Conservation (phyloP, 352 stramenopile genomes). For the Phytopythium ostracodes region DNA sequence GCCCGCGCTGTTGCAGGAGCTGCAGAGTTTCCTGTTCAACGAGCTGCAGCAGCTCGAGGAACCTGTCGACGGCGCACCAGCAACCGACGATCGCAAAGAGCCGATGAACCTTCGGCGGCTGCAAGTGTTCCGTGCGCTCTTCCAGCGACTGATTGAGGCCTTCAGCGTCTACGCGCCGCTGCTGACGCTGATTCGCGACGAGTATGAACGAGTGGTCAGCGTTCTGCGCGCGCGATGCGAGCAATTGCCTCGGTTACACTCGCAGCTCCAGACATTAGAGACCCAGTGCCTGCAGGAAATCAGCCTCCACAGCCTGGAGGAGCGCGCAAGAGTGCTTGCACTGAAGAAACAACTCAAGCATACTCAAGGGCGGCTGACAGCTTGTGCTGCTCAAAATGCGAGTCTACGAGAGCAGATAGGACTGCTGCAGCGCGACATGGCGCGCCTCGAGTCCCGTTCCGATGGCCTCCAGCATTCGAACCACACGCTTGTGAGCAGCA, state of each 20-base stretch:
- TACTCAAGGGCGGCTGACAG: slow-evolving; percentile 48
- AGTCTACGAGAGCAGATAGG: slow-evolving; percentile 22
- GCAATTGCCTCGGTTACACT: slow-evolving; percentile 43
- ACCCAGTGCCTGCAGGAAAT: slow-evolving; percentile 60
- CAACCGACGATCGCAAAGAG: slow-evolving; percentile 3
- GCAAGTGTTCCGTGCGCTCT: slow-evolving; percentile 50
- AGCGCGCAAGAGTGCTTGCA: slow-evolving; percentile 24
- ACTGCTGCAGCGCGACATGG: slow-evolving; percentile 23
- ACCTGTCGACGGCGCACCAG: neutral
- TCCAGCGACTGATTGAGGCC: slow-evolving; percentile 43
- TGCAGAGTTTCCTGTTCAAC: slow-evolving; percentile 27
- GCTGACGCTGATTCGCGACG: slow-evolving; percentile 54
- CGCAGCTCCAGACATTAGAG: slow-evolving; percentile 52
- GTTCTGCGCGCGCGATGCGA: slow-evolving; percentile 29
- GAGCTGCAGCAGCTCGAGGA: slow-evolving; percentile 20
- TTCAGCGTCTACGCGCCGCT: slow-evolving; percentile 68
- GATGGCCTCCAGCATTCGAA: slow-evolving; percentile 48
- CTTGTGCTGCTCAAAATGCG: slow-evolving; percentile 45
- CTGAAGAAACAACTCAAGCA: slow-evolving; percentile 48
- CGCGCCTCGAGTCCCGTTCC: slow-evolving; percentile 25
- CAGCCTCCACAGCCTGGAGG: slow-evolving; percentile 36
- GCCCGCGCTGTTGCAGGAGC: slow-evolving; percentile 39
- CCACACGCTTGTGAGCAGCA: slow-evolving; percentile 50
- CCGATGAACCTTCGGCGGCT: slow-evolving; percentile 31
- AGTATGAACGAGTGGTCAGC: slow-evolving; percentile 50